Percentiles rank a stretch among this genome's conserved stretches.
Conservation (phyloP, 2,329 filamentous ascomycete genomes). For the Penicillium sp. region DNA sequence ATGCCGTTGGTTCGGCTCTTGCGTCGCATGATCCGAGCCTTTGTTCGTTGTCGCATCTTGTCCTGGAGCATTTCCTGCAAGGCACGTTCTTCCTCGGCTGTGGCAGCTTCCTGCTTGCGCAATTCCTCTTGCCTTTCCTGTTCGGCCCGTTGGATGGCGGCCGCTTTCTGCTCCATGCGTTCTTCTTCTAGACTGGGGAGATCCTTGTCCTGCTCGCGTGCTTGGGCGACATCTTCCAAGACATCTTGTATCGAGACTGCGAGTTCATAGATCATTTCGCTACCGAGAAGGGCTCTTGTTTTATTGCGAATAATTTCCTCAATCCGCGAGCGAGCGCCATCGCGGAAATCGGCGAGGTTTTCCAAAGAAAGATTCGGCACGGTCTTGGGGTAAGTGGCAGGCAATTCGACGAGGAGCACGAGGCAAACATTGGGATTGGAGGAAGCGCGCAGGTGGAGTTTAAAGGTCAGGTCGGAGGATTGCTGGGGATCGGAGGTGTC, state of each 20-base stretch:
- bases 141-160: conserved; percentile 61
- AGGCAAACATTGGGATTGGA: conserved; percentile 73
- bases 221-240: conserved; percentile 82
- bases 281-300: conserved; percentile 66
- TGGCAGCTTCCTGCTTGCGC: conserved; percentile 46
- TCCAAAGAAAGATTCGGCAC: conserved; percentile 73
- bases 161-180: conserved; percentile 78
- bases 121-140: conserved; percentile 55
- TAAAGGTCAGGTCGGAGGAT: conserved; percentile 78
- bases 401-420: conserved; percentile 77
- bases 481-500: conserved; percentile 61
- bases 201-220: conserved; percentile 73
- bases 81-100: conserved; percentile 45
- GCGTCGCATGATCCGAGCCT: conserved; percentile 41
- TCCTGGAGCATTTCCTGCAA: conserved; percentile 45
- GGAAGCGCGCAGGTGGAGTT: conserved; percentile 74
- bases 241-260: conserved; percentile 67
- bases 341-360: conserved; percentile 66
- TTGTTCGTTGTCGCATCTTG: conserved; percentile 44
- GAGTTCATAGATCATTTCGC: conserved; percentile 69
- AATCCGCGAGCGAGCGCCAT: conserved; percentile 72
- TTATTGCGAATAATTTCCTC: conserved; percentile 70
- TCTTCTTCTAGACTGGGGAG: conserved; percentile 89
- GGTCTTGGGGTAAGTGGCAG: conserved; percentile 88
- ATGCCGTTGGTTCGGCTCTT: conserved; percentile 43